These are phyloP conservation scores for Lipomyces kockii DNA, from an alignment of 805 yeast genomes.

Conservation along the genomic window DNA sequence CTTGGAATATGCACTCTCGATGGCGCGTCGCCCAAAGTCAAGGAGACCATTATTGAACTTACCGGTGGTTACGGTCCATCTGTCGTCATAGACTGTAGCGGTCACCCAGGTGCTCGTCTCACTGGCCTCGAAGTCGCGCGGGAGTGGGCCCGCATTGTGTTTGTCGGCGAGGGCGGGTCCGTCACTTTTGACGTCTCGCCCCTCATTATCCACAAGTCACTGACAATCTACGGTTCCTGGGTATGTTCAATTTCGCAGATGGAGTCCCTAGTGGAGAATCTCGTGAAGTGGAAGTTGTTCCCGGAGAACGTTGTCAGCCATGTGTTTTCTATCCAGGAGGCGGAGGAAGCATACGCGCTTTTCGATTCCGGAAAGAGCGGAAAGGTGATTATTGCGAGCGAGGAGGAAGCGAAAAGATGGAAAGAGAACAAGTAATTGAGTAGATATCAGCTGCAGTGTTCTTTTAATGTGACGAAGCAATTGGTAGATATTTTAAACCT, in stretches of 20 bases:
- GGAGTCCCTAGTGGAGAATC: background rate
- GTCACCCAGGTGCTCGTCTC: background rate
- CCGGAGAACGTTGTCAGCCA: background rate
- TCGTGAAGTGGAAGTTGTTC: background rate
- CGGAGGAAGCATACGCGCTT: background rate
- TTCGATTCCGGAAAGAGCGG: slow-evolving; percentile 1
- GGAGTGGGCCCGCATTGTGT: background rate
- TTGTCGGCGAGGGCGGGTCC: background rate
- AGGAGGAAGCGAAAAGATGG: background rate
- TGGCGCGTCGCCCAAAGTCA: background rate
- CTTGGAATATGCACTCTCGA: background rate
- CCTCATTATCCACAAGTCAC: slow-evolving; percentile 1
- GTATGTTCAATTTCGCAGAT: slow-evolving; percentile 3
- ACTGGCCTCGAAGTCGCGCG: background rate
- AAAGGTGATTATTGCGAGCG: background rate
- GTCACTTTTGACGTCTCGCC: background rate
- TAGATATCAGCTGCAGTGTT: too few relatives aligned
- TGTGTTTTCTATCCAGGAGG: background rate
- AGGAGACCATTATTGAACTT: background rate
- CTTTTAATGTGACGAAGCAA: too few relatives aligned
- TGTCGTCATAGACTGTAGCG: background rate
- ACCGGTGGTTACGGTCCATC: background rate
- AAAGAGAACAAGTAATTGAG: background rate
- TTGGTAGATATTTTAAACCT: too few relatives aligned
- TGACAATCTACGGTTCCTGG: background rate